Evolutionary conservation across 2,329 filamentous ascomycete genomes (phyloP).

Genomic region (Cladobotryum protrusum): DNA sequence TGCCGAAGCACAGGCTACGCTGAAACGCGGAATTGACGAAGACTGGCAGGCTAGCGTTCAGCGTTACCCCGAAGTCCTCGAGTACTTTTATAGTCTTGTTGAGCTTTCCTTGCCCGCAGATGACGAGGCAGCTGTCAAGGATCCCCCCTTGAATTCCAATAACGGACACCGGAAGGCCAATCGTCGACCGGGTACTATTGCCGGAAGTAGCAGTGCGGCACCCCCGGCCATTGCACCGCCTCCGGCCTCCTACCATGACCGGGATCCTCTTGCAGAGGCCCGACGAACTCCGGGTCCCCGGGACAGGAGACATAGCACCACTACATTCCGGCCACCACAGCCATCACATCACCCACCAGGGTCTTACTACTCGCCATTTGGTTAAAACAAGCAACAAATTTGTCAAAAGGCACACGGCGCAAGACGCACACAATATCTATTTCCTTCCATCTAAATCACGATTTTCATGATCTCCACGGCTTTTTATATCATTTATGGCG

Average conservation of each 20-base stretch:
- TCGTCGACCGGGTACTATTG: conserved; percentile 33
- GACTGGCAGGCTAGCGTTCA: conserved; percentile 73
- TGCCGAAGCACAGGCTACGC: conserved; percentile 54
- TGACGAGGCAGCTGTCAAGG: conserved; percentile 51
- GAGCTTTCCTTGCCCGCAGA: conserved; percentile 59
- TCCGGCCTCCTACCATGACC: conserved; percentile 21
- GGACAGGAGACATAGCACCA: conserved; percentile 15
- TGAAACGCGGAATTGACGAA: conserved; percentile 70
- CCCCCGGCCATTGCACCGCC: conserved; percentile 15
- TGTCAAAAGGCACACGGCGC: neutral
- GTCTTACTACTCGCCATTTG: conserved; percentile 9
- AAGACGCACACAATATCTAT: neutral
- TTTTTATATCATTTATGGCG: conserved; percentile 8
- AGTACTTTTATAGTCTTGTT: conserved; percentile 72
- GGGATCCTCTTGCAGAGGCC: conserved; percentile 11
- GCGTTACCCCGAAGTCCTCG: conserved; percentile 72
- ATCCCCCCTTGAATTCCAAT: conserved; percentile 53
- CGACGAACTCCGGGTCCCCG: conserved; percentile 23
- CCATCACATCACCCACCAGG: conserved; percentile 7
- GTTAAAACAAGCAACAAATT: neutral
- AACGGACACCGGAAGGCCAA: conserved; percentile 41
- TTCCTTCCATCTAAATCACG: conserved; percentile 3
- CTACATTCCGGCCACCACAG: conserved; percentile 8
- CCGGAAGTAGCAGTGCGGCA: conserved; percentile 26
- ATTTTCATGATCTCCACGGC: conserved; percentile 8